Percentiles rank a stretch among this genome's conserved stretches.
These are phyloP conservation scores for Paxillus rubicundulus DNA, from an alignment of 768 basidiomycete species.

Conservation along the genomic window DNA sequence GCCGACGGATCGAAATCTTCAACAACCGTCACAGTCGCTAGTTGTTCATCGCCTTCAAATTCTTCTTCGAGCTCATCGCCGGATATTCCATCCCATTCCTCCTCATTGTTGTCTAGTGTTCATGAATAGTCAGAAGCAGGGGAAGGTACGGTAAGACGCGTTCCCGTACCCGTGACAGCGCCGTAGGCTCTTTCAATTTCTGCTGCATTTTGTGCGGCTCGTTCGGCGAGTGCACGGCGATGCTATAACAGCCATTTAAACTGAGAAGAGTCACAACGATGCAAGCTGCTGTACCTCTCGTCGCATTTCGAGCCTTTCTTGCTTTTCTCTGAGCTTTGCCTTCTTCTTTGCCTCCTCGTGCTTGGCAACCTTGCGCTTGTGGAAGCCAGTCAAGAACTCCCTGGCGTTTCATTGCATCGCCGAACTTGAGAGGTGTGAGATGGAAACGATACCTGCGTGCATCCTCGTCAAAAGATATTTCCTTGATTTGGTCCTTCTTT, in stretches of 20 bases:
- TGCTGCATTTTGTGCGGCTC: conserved; percentile 73
- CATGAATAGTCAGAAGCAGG: conserved; percentile 12
- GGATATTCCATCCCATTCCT: conserved; percentile 48
- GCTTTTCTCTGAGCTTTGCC: conserved; percentile 74
- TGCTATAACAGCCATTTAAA: conserved; percentile 46
- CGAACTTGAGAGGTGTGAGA: conserved; percentile 14
- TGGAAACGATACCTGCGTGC: conserved; percentile 60
- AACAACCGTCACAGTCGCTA: conserved; percentile 87
- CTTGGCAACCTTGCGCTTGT: conserved; percentile 86
- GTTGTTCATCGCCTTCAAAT: conserved; percentile 79
- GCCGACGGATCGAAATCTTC: conserved; percentile 84
- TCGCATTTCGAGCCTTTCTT: conserved; percentile 68
- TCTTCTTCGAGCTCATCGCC: conserved; percentile 53
- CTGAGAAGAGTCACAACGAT: conserved; percentile 10
- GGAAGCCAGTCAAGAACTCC: conserved; percentile 90
- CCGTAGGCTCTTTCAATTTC: conserved; percentile 76
- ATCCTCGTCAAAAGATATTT: conserved; percentile 84
- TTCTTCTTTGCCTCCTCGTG: conserved; percentile 73
- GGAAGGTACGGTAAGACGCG: background rate
- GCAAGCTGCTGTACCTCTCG: conserved; percentile 58
- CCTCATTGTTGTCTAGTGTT: conserved; percentile 34
- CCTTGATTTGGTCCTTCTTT: conserved; percentile 66
- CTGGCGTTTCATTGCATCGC: conserved; percentile 38
- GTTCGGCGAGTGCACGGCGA: conserved; percentile 73
- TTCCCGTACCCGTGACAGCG: conserved; percentile 40